Evolutionary conservation across 2,329 filamentous ascomycete genomes (phyloP).

Genomic region (Diplodia intermedia): DNA sequence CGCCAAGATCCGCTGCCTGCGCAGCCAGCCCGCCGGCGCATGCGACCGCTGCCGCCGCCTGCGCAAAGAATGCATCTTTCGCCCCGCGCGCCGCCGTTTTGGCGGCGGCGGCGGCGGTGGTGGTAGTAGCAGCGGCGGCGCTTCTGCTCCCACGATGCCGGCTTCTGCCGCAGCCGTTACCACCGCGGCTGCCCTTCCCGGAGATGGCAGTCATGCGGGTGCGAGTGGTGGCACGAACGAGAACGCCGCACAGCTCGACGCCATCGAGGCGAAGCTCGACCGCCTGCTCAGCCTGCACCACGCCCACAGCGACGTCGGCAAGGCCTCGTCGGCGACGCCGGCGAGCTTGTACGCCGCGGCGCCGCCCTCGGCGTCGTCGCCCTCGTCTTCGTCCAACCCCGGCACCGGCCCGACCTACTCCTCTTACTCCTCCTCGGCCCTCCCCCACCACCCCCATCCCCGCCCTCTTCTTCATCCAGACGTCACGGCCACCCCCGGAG

Average conservation of each 20-base stretch:
- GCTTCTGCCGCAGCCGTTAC: background rate
- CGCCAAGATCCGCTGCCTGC: slow-evolving; percentile 44
- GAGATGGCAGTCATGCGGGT: background rate
- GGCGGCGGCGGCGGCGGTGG: slow-evolving; percentile 48
- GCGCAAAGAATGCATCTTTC: slow-evolving; percentile 47
- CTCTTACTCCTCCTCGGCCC: background rate
- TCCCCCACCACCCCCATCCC: background rate
- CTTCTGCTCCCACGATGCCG: background rate
- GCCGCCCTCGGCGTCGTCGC: background rate
- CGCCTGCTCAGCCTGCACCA: slow-evolving; percentile 18
- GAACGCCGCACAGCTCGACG: background rate
- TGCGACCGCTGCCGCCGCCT: slow-evolving; percentile 44
- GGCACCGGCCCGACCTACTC: background rate
- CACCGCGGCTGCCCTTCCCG: no score
- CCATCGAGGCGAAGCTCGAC: slow-evolving; percentile 12
- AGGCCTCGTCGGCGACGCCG: background rate
- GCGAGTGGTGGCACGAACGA: background rate
- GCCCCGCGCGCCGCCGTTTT: slow-evolving; percentile 46
- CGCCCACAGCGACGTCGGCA: slow-evolving; percentile 27
- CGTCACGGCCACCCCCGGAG: background rate
- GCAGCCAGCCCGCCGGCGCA: slow-evolving; percentile 40
- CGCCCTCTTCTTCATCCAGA: background rate
- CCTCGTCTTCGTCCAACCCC: background rate
- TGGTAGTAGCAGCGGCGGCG: slow-evolving; percentile 46
- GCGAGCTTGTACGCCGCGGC: background rate